Conservation (phyloP, 2,329 filamentous ascomycete genomes). For the Ilyonectria destructans region DNA sequence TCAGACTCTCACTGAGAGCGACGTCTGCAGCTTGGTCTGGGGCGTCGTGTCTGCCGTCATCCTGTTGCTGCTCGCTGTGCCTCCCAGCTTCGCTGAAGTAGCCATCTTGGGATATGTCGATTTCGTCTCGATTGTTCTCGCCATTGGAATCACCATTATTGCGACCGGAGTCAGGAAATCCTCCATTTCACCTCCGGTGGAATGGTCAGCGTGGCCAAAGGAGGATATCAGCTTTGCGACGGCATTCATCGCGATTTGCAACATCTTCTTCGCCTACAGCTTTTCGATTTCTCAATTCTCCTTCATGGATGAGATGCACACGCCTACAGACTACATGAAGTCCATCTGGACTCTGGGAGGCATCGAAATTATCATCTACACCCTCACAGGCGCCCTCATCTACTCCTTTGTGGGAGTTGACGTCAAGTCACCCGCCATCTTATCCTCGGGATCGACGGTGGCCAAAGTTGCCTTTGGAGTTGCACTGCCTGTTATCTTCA, state of each 20-base stretch:
- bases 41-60: constrained; percentile 56
- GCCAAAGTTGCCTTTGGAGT: constrained; percentile 77
- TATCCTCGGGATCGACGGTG: constrained; percentile 69
- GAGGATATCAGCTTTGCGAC: constrained; percentile 61
- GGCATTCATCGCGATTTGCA: constrained; percentile 71
- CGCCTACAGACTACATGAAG: constrained; percentile 58
- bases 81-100: constrained; percentile 59
- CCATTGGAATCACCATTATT: constrained; percentile 75
- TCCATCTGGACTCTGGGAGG: constrained; percentile 72
- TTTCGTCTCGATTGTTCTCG: constrained; percentile 56
- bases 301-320: constrained; percentile 64
- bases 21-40: constrained; percentile 56
- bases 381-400: constrained; percentile 74
- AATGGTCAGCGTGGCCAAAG: constrained; percentile 57
- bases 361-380: constrained; percentile 73
- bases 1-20: constrained; percentile 72
- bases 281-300: constrained; percentile 61
- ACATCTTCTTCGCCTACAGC: constrained; percentile 78
- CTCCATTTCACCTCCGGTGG: constrained; percentile 26
- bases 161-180: constrained; percentile 65
- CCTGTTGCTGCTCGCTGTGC: constrained; percentile 57
- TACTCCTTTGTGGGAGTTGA: constrained; percentile 75
- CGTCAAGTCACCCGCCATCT: constrained; percentile 75
- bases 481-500: constrained; percentile 77
- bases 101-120: constrained; percentile 53